phyloP scores from a whole-genome alignment of 2,329 filamentous ascomycete species.

The Ilyonectria sp. region DNA sequence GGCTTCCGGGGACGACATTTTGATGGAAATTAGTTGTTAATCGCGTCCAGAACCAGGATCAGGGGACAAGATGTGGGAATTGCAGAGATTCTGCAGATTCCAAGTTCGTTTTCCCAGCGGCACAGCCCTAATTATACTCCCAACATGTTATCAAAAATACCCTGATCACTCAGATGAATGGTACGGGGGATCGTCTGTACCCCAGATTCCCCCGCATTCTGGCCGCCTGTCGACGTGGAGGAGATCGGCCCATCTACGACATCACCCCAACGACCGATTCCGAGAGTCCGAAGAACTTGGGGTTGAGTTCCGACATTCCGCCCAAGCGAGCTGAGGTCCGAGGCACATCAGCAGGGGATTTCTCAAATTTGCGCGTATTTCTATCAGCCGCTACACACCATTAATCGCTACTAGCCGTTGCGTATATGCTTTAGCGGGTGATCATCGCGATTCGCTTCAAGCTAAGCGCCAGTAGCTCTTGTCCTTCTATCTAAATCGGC shows the following conservation, averaged over 20 bases:
- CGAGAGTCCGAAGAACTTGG: neutral
- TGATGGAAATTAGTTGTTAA: neutral
- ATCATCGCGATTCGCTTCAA: neutral
- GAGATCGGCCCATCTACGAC: conserved; percentile 14
- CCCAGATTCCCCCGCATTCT: conserved; percentile 26
- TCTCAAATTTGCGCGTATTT: neutral
- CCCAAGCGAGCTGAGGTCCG: neutral
- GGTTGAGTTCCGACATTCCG: neutral
- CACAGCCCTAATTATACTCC: conserved; percentile 6
- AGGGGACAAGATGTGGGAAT: neutral
- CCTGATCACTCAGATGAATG: neutral
- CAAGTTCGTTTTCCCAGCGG: neutral
- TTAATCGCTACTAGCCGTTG: no score
- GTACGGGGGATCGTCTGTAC: conserved; percentile 3
- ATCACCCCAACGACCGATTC: neutral
- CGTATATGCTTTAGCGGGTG: no score
- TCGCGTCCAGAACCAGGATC: neutral
- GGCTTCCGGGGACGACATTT: conserved; percentile 3
- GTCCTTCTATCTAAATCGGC: no score
- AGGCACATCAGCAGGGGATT: neutral
- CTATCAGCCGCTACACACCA: neutral
- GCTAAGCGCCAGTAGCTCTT: neutral
- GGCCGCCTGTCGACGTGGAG: neutral
- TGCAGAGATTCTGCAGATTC: neutral
- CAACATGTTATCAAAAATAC: neutral